phyloP scores from a whole-genome alignment of 768 basidiomycete genomes.

The Amanita rubescens region DNA sequence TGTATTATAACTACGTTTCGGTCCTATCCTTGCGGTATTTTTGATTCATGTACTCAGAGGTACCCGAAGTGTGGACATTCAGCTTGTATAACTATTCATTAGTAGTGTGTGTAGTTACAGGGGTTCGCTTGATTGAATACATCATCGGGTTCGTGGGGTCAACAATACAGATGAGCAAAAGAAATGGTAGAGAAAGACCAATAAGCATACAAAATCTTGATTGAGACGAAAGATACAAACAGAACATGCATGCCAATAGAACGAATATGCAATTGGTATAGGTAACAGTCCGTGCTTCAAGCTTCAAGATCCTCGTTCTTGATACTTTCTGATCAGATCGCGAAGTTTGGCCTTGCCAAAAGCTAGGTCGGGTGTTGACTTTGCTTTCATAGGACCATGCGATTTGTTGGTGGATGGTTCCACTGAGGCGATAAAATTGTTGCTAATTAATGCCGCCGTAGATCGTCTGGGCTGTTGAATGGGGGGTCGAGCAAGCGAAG shows the following conservation, averaged over 20 bases:
- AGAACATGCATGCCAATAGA: constrained; percentile 3
- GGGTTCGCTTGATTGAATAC: background rate
- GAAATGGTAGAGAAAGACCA: background rate
- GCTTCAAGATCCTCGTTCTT: constrained; percentile 30
- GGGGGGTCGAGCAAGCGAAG: constrained; percentile 56
- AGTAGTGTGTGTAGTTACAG: background rate
- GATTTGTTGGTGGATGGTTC: background rate
- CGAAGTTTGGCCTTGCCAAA: constrained; percentile 74
- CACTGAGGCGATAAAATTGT: background rate
- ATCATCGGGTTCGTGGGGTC: background rate
- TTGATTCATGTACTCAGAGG: background rate
- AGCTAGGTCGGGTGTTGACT: constrained; percentile 38
- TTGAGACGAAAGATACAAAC: background rate
- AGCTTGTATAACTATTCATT: background rate
- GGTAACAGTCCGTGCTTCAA: background rate
- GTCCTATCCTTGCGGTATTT: background rate
- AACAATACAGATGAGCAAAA: background rate
- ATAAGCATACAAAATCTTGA: background rate
- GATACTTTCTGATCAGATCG: constrained; percentile 80
- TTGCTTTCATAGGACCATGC: constrained; percentile 11
- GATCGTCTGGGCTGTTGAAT: background rate
- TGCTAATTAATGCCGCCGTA: background rate
- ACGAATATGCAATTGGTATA: background rate
- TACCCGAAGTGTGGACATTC: background rate
- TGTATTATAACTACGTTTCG: background rate